These are phyloP conservation scores for Cladobotryum protrusum DNA, from an alignment of 2,329 filamentous ascomycete genomes.

Conservation along the genomic window DNA sequence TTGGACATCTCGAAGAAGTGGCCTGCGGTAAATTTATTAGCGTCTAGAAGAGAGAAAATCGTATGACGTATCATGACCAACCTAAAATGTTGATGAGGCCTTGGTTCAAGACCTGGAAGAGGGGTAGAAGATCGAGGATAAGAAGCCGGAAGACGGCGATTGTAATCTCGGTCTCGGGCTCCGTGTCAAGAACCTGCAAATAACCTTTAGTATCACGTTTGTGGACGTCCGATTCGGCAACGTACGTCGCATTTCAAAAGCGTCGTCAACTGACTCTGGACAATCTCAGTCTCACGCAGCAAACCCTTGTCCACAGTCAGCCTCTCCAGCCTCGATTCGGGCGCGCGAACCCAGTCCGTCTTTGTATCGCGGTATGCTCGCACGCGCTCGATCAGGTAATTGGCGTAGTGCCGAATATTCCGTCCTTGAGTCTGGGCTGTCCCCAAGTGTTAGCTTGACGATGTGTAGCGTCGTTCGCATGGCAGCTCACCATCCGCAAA, in stretches of 20 bases:
- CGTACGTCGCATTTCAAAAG: conserved; percentile 84
- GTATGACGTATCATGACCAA: conserved; percentile 36
- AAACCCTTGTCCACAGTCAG: conserved; percentile 87
- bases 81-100: conserved; percentile 94
- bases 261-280: conserved; percentile 81
- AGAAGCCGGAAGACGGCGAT: conserved; percentile 88
- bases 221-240: conserved; percentile 14
- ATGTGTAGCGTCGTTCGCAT: not conserved
- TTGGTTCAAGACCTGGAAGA: conserved; percentile 95
- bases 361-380: conserved; percentile 78
- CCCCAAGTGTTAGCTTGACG: not conserved
- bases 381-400: conserved; percentile 78
- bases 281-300: conserved; percentile 80
- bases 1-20: conserved; percentile 99
- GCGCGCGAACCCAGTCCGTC: conserved; percentile 81
- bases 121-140: conserved; percentile 78
- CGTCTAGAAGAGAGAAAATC: not conserved
- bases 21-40: conserved; percentile 43
- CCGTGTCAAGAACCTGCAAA: conserved; percentile 69
- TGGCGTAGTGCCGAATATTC: conserved; percentile 87
- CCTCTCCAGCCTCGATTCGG: conserved; percentile 76
- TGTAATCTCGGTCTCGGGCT: conserved; percentile 94
- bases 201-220: not conserved
- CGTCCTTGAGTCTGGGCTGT: conserved; percentile 87
- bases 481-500: conserved; percentile 77